Base-by-base conservation (phyloP, 2,329 filamentous ascomycete genomes). In the Aspergillus ustus region DNA sequence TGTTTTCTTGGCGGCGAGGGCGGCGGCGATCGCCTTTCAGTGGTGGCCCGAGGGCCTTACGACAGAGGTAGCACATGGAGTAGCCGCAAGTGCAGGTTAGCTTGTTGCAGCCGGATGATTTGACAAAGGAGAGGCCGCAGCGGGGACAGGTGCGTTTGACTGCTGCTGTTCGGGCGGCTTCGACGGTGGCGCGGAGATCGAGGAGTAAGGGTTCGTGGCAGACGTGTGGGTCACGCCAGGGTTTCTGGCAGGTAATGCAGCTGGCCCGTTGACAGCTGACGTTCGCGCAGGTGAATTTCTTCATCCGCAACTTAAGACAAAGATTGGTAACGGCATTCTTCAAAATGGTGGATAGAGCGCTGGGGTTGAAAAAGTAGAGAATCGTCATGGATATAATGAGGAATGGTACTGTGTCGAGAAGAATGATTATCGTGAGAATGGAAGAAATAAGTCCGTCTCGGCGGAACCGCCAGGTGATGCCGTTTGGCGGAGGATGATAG, bases 1-100 rank as follows among this genome's bases (percentile, higher is more conserved):
- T 49, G 20, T 74, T 70, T 58, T 70, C 70, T 19, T 64, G 60
- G 8, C 54, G 56, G 13, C 54, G 62, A 6, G 40, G 56, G 4
- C 61, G 67, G 64, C 7, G 52, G 53, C 25, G 64, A 37, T 25
- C 60, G 57, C 52, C 28, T 46, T 64, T 67, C 8, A 71, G 29
- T 1, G 68, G 71, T 46, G 74, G 66, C 1, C 73, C 74, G 1
- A 81, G 70, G 20, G 92, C 89, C 68, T 89, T 89, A 45, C 95
- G 91, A 77, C 95, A 99, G 51, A 98, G 87, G 73, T 99, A 99
- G 76, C 95, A 99, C 94, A 98, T 98, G 69, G 91, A 90, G 79
- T 98, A 98, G 8, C 95, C 95, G 77, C 95, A 99, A 17, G 93
- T 89, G 74, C 95, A 98, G 6, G 92, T 94, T 45, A 99, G 84